Evolutionary conservation across 345 rosid species (phyloP), one percentile per base, ranked within the genome.

Genomic region (Linum tenue): DNA sequence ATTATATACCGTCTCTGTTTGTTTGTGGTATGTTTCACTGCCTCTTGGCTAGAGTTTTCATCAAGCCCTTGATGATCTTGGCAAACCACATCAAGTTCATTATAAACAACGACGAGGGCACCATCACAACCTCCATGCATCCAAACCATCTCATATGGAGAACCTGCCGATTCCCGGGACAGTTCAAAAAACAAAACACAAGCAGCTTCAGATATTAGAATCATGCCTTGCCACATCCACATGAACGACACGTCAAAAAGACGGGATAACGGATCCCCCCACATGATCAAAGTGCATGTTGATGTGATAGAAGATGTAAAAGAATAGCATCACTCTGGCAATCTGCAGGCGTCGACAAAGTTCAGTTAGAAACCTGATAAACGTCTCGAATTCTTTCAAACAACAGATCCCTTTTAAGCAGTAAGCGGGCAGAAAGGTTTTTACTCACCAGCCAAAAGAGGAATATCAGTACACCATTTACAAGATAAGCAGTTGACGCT

Each of bases 401-500:
- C 60, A 17, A n/a, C 37, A 17, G 60, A 7, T 22, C 31, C 7
- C 12, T 37, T n/a, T 8, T 35, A 5, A 22, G 7, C 36, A 57
- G 22, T 5, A 1, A 37, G 31, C 16, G 7, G 35, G 9, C 3
- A 57, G 22, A 57, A 9, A 56, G 31, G 59, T 22, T 9, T 7
- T n/a, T 31, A 59, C 77, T 69, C 59, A 74, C 77, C 73, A 74
- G 62, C 77, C 77, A 74, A 35, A 63, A 62, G 4, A 74, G 60
- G 57, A 74, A 74, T 60, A 74, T 74, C 37, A 62, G 37, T 35
- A 69, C 73, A 41, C 77, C 77, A 62, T 74, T 74, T 37, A 74
- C 39, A 40, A 74, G 73, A 64, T 74, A 74, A 2, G 67, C 70
- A 37, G 63, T 50, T 41, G 77, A 69, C 66, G 60, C 73, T 74